Base-by-base conservation (phyloP, 345 rosid genomes). In the Eucalyptus guilfoylei region DNA sequence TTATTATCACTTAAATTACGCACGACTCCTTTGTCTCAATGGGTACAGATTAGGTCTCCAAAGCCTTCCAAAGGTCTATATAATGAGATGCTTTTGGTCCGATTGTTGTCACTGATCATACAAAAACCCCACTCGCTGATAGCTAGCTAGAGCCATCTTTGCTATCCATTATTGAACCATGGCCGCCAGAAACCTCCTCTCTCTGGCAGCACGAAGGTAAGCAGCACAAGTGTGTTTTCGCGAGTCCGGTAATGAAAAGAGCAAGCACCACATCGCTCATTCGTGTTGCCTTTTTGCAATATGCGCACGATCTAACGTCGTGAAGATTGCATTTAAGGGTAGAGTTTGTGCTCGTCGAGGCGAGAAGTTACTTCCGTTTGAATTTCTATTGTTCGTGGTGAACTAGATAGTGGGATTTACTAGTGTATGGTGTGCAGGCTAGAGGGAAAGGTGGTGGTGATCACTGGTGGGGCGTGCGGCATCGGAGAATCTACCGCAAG, bases 381-480 rank as follows among this genome's bases (percentile, higher is more conserved):
- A 19, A 1, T 34, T 34, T 72, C 44, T 37, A 6, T 72, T 17
- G 1, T 4, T 32, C 80, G 12, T 9, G 24, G 37, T 11, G 37
- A 32, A 69, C 44, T 69, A 16, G 24, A 69, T 17, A 16, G 44
- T 72, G 26, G 14, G 81, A 72, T 34, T 72, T 21, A 72, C 45
- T 37, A 17, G 81, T 26, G 3, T 34, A 9, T 72, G 2, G 34
- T 85, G 14, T 55, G 76, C 86, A 90, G 92, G 37, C 87, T 90
- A 7, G 87, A 58, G 17, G 90, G 90, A 34, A 88, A 90, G 86
- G 90, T 87, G 88, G 91, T 88, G 14, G 32, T 90, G 47, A 42
- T 88, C 21, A 90, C 91, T 11, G 91, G 91, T 0, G 91, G 91
- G 45, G 88, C 91, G n/a, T 88, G 90, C 7, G 91, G 91, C 87